Percentiles rank a stretch among this genome's conserved stretches.
These are phyloP conservation scores for Hypoxylon perforatum DNA, from an alignment of 495 filamentous ascomycete species.

Conservation along the genomic window DNA sequence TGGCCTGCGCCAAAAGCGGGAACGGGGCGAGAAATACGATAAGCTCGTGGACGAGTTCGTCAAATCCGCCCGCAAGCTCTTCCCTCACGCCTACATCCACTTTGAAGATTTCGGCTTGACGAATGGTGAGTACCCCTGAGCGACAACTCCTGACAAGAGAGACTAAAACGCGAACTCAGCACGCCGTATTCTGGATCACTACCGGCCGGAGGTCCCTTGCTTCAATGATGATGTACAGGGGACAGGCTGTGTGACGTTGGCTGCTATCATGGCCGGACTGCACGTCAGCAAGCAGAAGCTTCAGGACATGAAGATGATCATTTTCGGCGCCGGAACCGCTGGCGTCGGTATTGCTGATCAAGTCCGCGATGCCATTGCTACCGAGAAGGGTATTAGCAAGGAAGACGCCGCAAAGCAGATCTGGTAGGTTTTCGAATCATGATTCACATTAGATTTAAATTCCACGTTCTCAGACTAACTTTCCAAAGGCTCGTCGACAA, in stretches of 20 bases:
- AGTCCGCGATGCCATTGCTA: slow-evolving; percentile 79
- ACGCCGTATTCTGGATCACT: slow-evolving; percentile 78
- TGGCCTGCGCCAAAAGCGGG: slow-evolving; percentile 73
- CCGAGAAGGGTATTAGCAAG: slow-evolving; percentile 72
- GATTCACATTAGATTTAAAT: background rate
- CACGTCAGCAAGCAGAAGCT: slow-evolving; percentile 75
- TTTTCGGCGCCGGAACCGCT: slow-evolving; percentile 87
- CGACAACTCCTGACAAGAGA: background rate
- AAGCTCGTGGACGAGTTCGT: slow-evolving; percentile 81
- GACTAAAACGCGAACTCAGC: slow-evolving; percentile 36
- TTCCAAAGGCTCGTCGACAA: slow-evolving; percentile 81
- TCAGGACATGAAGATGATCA: slow-evolving; percentile 72
- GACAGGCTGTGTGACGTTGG: slow-evolving; percentile 87
- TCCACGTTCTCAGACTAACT: slow-evolving; percentile 1
- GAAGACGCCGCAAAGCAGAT: slow-evolving; percentile 84
- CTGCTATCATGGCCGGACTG: slow-evolving; percentile 78
- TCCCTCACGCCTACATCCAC: slow-evolving; percentile 85
- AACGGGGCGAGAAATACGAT: slow-evolving; percentile 80
- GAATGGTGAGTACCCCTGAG: slow-evolving; percentile 54
- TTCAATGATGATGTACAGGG: slow-evolving; percentile 96
- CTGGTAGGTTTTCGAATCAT: slow-evolving; percentile 64
- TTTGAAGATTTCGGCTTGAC: slow-evolving; percentile 73
- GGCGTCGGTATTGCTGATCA: slow-evolving; percentile 91
- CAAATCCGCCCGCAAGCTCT: slow-evolving; percentile 70
- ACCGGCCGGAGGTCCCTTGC: slow-evolving; percentile 75